These are phyloP conservation scores for Debaryomyces tyrocola DNA, from an alignment of 805 yeast genomes.

Conservation along the genomic window DNA sequence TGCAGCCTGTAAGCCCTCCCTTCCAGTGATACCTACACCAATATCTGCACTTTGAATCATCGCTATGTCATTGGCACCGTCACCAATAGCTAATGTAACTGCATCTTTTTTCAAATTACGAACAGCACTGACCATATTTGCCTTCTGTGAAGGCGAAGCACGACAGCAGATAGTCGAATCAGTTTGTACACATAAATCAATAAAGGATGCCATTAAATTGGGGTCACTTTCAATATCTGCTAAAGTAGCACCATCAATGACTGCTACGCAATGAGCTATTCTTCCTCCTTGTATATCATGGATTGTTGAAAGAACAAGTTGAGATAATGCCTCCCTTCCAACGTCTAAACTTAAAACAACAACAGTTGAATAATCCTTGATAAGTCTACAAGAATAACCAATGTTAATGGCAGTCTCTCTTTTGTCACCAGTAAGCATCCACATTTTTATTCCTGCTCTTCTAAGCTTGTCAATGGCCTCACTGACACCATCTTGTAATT, in stretches of 20 bases:
- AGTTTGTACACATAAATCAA: slow-evolving; percentile 81
- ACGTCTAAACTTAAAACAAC: slow-evolving; percentile 58
- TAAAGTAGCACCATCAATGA: slow-evolving; percentile 91
- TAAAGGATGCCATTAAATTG: slow-evolving; percentile 68
- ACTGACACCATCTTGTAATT: slow-evolving; percentile 94
- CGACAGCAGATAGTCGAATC: slow-evolving; percentile 95
- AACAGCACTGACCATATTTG: slow-evolving; percentile 81
- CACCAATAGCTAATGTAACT: slow-evolving; percentile 95
- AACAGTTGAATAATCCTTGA: slow-evolving; percentile 89
- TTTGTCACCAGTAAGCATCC: slow-evolving; percentile 99
- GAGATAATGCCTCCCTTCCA: slow-evolving; percentile 56
- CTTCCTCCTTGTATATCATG: slow-evolving; percentile 69
- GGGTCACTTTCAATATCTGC: slow-evolving; percentile 70
- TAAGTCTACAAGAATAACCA: slow-evolving; percentile 90
- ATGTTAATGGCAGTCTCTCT: slow-evolving; percentile 97
- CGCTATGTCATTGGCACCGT: slow-evolving; percentile 98
- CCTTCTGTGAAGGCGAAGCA: slow-evolving; percentile 96
- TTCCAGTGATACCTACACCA: slow-evolving; percentile 96
- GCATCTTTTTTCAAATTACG: slow-evolving; percentile 63
- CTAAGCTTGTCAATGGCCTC: slow-evolving; percentile 89
- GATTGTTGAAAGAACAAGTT: slow-evolving; percentile 72
- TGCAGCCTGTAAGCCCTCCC: slow-evolving; percentile 96
- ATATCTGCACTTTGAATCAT: slow-evolving; percentile 99
- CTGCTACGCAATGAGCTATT: slow-evolving; percentile 93
- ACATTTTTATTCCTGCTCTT: slow-evolving; percentile 89